Percentiles rank a stretch among this genome's conserved stretches.
Conservation (phyloP, 208 protist species). For the Wallacemonas sp. region DNA sequence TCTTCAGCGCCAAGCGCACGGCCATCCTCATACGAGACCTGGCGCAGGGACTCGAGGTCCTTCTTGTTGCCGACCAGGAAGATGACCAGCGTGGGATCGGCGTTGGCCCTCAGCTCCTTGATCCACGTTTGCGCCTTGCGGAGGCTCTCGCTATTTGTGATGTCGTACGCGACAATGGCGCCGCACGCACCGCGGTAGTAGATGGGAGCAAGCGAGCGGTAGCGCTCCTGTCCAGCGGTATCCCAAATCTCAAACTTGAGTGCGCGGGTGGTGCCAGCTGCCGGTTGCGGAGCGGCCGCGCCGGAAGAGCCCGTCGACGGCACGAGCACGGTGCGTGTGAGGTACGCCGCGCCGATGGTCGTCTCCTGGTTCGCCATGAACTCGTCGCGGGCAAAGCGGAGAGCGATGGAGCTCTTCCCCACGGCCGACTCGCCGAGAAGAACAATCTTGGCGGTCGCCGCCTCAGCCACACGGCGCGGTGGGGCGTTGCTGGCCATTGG, state of each 20-base stretch:
- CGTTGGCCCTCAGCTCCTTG: slow-evolving; percentile 94
- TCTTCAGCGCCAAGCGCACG: slow-evolving; percentile 66
- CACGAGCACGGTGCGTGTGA: slow-evolving; percentile 78
- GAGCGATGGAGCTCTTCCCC: slow-evolving; percentile 88
- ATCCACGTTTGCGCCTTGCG: slow-evolving; percentile 96
- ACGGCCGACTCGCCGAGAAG: slow-evolving; percentile 89
- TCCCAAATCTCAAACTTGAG: slow-evolving; percentile 93
- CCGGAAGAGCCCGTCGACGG: slow-evolving; percentile 23
- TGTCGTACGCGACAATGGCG: slow-evolving; percentile 97
- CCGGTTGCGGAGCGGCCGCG: slow-evolving; percentile 8
- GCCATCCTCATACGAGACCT: slow-evolving; percentile 79
- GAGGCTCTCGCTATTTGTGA: slow-evolving; percentile 95
- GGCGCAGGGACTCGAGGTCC: slow-evolving; percentile 91
- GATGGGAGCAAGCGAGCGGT: slow-evolving; percentile 89
- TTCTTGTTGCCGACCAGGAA: slow-evolving; percentile 96
- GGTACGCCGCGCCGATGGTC: slow-evolving; percentile 88
- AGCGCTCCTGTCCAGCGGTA: slow-evolving; percentile 92
- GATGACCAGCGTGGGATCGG: slow-evolving; percentile 89
- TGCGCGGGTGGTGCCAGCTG: slow-evolving; percentile 17
- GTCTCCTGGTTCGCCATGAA: slow-evolving; percentile 83
- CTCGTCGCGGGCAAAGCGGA: slow-evolving; percentile 87
- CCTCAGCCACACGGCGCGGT: slow-evolving; percentile 22
- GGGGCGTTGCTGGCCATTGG: slow-evolving; percentile 8
- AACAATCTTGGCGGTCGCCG: slow-evolving; percentile 82
- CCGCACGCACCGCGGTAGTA: slow-evolving; percentile 93